A percentile compares a stretch with the other conserved stretches of the same genome.
phyloP scores from a whole-genome alignment of 192 early-diverging fungal species.

The Coemansia biformis region DNA sequence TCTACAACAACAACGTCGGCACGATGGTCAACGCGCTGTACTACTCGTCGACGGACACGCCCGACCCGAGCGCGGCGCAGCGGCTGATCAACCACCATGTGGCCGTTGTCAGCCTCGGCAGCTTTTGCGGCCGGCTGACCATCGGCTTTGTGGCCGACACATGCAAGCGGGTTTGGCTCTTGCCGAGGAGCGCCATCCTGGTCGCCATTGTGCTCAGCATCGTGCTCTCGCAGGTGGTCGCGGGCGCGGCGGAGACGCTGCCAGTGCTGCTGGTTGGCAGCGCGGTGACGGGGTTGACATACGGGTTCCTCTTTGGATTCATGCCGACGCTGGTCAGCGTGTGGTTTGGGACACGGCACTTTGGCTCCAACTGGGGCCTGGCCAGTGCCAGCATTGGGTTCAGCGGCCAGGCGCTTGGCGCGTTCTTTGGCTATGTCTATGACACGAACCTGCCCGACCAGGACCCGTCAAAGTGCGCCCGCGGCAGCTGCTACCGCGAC shows the following conservation, averaged over 20 bases:
- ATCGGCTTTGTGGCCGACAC: constrained; percentile 39
- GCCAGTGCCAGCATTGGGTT: constrained; percentile 52
- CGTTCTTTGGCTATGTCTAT: constrained; percentile 58
- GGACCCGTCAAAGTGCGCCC: constrained; percentile 40
- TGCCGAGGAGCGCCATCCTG: constrained; percentile 46
- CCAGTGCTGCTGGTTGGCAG: constrained; percentile 31
- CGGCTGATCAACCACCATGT: constrained; percentile 51
- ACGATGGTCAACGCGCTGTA: constrained; percentile 50
- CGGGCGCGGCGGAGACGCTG: constrained; percentile 20
- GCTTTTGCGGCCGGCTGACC: constrained; percentile 39
- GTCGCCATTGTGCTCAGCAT: constrained; percentile 27
- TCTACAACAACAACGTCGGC: constrained; percentile 52
- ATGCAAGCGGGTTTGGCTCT: constrained; percentile 33
- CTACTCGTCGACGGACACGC: constrained; percentile 29
- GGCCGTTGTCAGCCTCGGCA: constrained; percentile 42
- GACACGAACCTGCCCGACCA: constrained; percentile 51
- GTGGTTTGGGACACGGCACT: constrained; percentile 50
- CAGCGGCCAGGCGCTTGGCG: constrained; percentile 56
- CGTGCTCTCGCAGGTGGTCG: constrained; percentile 34
- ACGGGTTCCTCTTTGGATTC: constrained; percentile 48
- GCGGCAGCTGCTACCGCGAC: constrained; percentile 35
- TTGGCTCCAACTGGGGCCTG: constrained; percentile 55
- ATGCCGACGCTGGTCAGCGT: constrained; percentile 48
- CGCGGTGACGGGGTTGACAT: constrained; percentile 40
- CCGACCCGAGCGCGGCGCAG: constrained; percentile 34